Base-by-base conservation (phyloP, 1,284 basidiomycete species). In the Tausonia pullulans region DNA sequence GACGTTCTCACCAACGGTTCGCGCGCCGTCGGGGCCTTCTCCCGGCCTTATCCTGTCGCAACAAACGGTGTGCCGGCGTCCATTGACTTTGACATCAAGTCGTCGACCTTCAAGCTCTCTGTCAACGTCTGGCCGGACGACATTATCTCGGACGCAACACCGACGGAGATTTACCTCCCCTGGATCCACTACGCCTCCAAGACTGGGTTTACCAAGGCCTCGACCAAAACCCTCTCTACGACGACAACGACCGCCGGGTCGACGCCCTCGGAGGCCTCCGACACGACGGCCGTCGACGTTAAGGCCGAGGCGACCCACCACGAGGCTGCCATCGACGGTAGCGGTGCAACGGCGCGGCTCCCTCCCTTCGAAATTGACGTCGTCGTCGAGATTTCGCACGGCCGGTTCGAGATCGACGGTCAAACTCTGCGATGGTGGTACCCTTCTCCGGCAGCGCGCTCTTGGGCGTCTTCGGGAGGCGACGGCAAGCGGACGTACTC, bases 101-200 rank as follows among this genome's bases (percentile, higher is more conserved):
- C 84, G 69, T 84, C 87, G 1, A 76, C 77, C 46, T 87, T 91
- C 77, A 84, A 81, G 74, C 77, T 90, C 55, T 79, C 79, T 13
- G 81, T 92, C 8, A 76, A 76, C 43, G 87, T 91, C 7, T 73
- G 77, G 1, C 69, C 83, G 0, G 80, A 81, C 44, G 86, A 87
- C 69, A 74, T 73, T 45, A 77, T 76, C 3, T 45, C 1, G 3
- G 76, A 78, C 60, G 69, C 69, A 0, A 62, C 67, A 2, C 70
- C 76, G 7, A 95, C 90, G 9, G 90, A 94, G 79, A 86, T 96
- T 14, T 97, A 83, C 73, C 74, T 96, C 0, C 93, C 93, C 1
- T 80, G 90, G 61, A 83, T 94, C n/a, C 92, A 96, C 74, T 97
- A 85, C 71, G 91, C 89, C 4, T 79, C 79, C 10, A 72, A 71